A percentile compares a stretch with the other conserved stretches of the same genome.
Evolutionary conservation across 441 rosid species (phyloP).

Genomic region (Francoa sonchifolia): DNA sequence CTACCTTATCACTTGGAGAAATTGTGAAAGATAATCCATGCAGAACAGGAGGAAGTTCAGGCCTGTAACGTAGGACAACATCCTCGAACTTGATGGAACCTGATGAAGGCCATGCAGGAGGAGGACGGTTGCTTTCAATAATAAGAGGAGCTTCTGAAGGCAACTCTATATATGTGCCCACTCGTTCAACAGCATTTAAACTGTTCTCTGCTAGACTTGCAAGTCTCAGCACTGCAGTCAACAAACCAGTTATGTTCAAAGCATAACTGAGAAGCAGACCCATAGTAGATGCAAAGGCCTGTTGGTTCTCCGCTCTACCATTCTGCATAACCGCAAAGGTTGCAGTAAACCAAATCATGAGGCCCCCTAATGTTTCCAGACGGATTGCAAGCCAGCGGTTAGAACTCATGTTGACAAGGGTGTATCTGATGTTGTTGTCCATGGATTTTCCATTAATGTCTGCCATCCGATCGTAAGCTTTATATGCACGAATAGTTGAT

Average conservation of each 20-base stretch:
- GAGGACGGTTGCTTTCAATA: conserved; percentile 66
- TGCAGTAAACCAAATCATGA: conserved; percentile 91
- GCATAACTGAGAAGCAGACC: conserved; percentile 92
- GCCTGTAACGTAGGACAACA: conserved; percentile 78
- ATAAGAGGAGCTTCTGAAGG: conserved; percentile 77
- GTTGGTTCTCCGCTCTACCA: conserved; percentile 60
- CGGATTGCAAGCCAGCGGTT: conserved; percentile 94
- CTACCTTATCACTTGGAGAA: conserved; percentile 74
- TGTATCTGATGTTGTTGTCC: conserved; percentile 79
- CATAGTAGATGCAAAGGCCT: conserved; percentile 80
- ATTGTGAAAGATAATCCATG: conserved; percentile 65
- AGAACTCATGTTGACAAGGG: conserved; percentile 58
- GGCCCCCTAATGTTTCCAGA: conserved; percentile 76
- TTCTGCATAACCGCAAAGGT: conserved; percentile 91
- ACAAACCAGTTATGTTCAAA: conserved; percentile 59
- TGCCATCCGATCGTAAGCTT: conserved; percentile 87
- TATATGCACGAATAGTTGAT: conserved; percentile 74
- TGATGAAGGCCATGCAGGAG: conserved; percentile 89
- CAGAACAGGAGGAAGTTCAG: conserved; percentile 82
- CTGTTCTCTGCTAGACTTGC: conserved; percentile 92
- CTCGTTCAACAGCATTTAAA: conserved; percentile 81
- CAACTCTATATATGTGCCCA: conserved; percentile 65
- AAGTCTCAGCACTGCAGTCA: conserved; percentile 71
- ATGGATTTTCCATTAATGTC: conserved; percentile 66
- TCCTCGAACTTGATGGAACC: conserved; percentile 76